A percentile compares a stretch with the other conserved stretches of the same genome.
Evolutionary conservation across 441 rosid species (phyloP).

Genomic region (Geranium incanum): DNA sequence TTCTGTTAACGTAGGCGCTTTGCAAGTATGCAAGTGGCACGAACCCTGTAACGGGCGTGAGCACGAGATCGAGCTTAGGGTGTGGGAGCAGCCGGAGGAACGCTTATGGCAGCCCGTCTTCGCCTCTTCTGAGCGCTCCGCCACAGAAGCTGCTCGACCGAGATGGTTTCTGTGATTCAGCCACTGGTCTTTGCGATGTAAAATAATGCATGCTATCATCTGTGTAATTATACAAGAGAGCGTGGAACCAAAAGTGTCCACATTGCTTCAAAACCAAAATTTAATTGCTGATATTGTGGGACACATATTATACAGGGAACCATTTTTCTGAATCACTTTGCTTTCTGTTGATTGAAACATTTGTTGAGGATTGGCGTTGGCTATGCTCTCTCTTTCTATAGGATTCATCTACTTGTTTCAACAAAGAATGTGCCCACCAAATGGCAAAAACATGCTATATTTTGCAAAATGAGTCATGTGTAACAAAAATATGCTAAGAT

Average conservation of each 20-base stretch:
- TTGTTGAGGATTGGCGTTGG: too few species aligned
- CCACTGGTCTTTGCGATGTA: slow-evolving; percentile 64
- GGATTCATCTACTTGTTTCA: too few species aligned
- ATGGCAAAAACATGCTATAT: too few species aligned
- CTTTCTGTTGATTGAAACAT: not conserved
- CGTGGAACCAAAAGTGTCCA: not conserved
- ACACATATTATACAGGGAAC: too few species aligned
- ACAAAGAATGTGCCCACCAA: too few species aligned
- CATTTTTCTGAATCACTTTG: too few species aligned
- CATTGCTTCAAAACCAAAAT: not conserved
- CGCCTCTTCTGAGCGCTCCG: slow-evolving; percentile 80
- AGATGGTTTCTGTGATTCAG: slow-evolving; percentile 73
- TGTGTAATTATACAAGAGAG: too few species aligned
- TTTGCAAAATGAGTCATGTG: too few species aligned
- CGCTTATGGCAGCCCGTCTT: slow-evolving; percentile 85
- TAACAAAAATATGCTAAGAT: too few species aligned
- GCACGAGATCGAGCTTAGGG: slow-evolving; percentile 75
- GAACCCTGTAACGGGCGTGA: slow-evolving; percentile 70
- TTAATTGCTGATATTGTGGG: not conserved
- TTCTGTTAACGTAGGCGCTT: slow-evolving; percentile 44
- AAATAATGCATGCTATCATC: slow-evolving; percentile 21
- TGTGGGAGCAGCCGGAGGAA: slow-evolving; percentile 74
- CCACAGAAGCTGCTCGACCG: slow-evolving; percentile 74
- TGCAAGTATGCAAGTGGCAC: slow-evolving; percentile 93
- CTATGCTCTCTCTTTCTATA: too few species aligned